Base-by-base conservation (phyloP, 2,329 filamentous ascomycete species). In the Phoma sp. region DNA sequence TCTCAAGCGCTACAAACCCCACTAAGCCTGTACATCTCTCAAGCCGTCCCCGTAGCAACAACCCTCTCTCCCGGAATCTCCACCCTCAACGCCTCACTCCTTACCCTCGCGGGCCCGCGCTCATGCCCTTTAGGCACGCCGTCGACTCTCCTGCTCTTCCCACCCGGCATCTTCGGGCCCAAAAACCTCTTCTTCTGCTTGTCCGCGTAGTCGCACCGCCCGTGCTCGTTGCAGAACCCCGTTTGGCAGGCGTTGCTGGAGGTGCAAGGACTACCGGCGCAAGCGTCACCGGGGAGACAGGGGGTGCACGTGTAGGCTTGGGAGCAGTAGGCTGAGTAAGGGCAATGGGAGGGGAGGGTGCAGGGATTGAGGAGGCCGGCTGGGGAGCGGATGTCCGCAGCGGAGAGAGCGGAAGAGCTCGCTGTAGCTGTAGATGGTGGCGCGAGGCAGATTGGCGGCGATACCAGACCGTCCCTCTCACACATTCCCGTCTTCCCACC, bases 171-270 rank as follows among this genome's bases (percentile, higher is more conserved):
- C 62, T 58, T 0, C 57, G 13, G 62, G 0, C 69, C 68, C 0
- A 66, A 47, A 5, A 54, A 11, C 9, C 60, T 49, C 56, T 71
- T 65, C 49, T 50, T 54, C 45, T 63, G 27, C 27, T 7, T 51
- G 0, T 59, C 60, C 0, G 64, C 45, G 23, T 71, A 71, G 54
- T 73, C 70, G 32, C 71, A 74, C 0, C 62, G 55, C 0, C 66
- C 70, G 30, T 67, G 47, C 1, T 43, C 41, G 18, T 73, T 74
- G 32, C 71, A 74, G 41, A 62, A 69, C 0, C 70, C 70, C 0
- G 70, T 73, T 46, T 69, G 71, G 33, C 71, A 73, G n/a, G 55
- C 61, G 29, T 67, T 65, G 33, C 63, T 67, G 25, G 55, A 65
- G 29, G 55, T 62, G 54, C 71, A 74, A 0, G 42, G 46, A 0